These are phyloP conservation scores for Apophysomyces variabilis DNA, from an alignment of 371 early-diverging fungal species.

Conservation along the genomic window DNA sequence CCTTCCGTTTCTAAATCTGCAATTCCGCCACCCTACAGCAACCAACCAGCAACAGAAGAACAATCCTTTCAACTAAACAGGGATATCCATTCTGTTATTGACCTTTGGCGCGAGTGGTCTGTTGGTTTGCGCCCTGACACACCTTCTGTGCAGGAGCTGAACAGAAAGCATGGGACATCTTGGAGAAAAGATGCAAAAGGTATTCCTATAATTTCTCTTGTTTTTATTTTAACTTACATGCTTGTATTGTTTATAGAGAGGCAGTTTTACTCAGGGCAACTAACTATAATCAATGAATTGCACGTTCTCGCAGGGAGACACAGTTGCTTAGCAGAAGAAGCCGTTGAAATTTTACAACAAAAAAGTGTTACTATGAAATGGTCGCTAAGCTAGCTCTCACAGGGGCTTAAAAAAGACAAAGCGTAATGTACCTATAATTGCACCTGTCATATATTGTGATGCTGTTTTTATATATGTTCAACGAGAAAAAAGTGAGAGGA, in stretches of 20 bases:
- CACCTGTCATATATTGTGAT: no score
- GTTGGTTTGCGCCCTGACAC: conserved; percentile 3
- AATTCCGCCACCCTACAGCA: background rate
- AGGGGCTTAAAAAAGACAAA: background rate
- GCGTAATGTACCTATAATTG: no score
- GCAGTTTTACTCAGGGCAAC: background rate
- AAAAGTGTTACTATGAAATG: background rate
- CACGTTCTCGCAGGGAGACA: background rate
- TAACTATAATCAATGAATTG: background rate
- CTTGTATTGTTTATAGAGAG: background rate
- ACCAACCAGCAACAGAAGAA: background rate
- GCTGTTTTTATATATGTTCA: no score
- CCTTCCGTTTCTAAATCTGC: background rate
- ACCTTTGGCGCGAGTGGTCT: conserved; percentile 16
- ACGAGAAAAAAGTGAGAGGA: no score
- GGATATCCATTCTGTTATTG: background rate
- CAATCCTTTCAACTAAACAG: conserved; percentile 4
- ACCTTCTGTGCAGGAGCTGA: conserved; percentile 1
- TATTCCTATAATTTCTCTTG: background rate
- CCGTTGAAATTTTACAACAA: background rate
- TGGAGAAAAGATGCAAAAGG: conserved; percentile 10
- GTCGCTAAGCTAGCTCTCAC: background rate
- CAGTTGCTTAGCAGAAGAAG: background rate
- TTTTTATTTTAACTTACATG: background rate
- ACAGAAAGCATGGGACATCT: background rate